Evolutionary conservation across 805 yeast genomes (phyloP).

Genomic region (Yarrowia osloensis): DNA sequence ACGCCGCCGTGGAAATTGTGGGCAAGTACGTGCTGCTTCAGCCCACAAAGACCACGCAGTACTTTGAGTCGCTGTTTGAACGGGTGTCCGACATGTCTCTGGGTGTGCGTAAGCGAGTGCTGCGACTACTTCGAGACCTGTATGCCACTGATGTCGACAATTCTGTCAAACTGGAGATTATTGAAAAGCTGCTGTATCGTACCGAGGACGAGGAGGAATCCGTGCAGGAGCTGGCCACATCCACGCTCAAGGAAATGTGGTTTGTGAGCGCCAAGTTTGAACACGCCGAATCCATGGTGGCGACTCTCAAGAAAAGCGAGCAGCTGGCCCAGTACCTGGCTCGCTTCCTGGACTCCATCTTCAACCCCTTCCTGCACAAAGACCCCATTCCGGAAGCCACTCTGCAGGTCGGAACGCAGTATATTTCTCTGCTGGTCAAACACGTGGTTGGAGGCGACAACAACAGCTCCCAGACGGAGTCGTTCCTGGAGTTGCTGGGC

Average conservation of each 20-base stretch:
- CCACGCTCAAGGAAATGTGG: conserved; percentile 46
- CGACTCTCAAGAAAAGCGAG: conserved; percentile 8
- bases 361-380: conserved; percentile 16
- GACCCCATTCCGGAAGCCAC: background rate
- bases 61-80: conserved; percentile 53
- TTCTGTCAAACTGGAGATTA: conserved; percentile 46
- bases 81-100: conserved; percentile 60
- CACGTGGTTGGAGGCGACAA: background rate
- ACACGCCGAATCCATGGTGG: background rate
- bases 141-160: conserved; percentile 30
- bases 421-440: background rate
- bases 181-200: conserved; percentile 55
- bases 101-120: conserved; percentile 63
- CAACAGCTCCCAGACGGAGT: conserved; percentile 35
- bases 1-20: conserved; percentile 71
- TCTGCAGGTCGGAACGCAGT: background rate
- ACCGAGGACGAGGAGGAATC: conserved; percentile 71
- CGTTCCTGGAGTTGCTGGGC: conserved; percentile 54
- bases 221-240: conserved; percentile 48
- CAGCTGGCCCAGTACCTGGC: conserved; percentile 16
- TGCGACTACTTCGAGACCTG: conserved; percentile 45
- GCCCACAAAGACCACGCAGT: conserved; percentile 51
- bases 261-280: conserved; percentile 37
- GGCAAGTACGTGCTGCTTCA: conserved; percentile 50
- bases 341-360: conserved; percentile 3